phyloP scores from a whole-genome alignment of 176 grass and related monocot species.

The Zoysia pacifica region DNA sequence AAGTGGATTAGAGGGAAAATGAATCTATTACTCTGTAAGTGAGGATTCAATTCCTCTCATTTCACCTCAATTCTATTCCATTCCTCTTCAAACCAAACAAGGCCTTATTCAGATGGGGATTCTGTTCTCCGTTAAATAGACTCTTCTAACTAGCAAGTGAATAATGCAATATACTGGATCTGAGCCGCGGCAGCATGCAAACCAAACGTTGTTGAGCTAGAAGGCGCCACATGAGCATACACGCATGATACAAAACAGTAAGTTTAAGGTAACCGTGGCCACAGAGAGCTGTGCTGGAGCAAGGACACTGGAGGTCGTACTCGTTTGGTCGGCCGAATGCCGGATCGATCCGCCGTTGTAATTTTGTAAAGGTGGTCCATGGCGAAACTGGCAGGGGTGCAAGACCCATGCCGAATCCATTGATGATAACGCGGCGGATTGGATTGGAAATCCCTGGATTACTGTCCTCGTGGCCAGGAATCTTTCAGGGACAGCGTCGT shows the following conservation, averaged over 20 bases:
- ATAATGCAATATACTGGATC: too few species aligned
- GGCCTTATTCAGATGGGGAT: too few species aligned
- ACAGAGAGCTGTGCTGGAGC: neutral
- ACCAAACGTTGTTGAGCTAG: neutral
- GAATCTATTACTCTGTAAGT: too few species aligned
- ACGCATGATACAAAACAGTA: neutral
- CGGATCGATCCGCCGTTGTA: neutral
- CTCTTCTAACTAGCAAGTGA: too few species aligned
- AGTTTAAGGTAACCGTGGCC: neutral
- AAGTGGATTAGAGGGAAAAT: too few species aligned
- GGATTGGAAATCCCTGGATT: neutral
- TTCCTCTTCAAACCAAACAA: too few species aligned
- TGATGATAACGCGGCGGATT: neutral
- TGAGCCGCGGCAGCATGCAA: too few species aligned
- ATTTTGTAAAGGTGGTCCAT: neutral
- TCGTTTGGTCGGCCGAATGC: conserved; percentile 5
- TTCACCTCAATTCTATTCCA: too few species aligned
- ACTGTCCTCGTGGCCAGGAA: neutral
- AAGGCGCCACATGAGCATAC: neutral
- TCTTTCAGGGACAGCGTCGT: neutral
- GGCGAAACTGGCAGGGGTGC: neutral
- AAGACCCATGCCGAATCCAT: neutral
- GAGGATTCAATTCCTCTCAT: too few species aligned
- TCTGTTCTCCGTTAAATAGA: too few species aligned
- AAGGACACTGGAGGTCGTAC: neutral